Evolutionary conservation across 1,284 basidiomycete genomes (phyloP).

Genomic region (Ganoderma sp.): DNA sequence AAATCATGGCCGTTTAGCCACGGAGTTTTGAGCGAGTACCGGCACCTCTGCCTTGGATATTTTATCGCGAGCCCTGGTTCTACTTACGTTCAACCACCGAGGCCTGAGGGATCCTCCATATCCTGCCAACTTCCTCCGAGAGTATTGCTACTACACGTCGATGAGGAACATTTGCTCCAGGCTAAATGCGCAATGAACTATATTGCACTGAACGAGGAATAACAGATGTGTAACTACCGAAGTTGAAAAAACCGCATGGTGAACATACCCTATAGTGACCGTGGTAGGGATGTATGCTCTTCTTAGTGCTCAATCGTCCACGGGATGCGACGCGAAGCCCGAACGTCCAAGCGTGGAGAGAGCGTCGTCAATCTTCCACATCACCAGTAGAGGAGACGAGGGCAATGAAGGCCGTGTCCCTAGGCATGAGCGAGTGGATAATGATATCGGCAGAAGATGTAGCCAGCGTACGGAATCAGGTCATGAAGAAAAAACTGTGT

Average conservation of each 20-base stretch:
- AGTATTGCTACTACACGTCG: too few relatives aligned
- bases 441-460: neutral
- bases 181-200: too few relatives aligned
- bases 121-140: too few relatives aligned
- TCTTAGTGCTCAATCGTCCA: constrained; percentile 42
- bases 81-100: too few relatives aligned
- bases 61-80: too few relatives aligned
- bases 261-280: neutral
- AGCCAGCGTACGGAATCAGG: neutral
- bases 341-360: constrained; percentile 43
- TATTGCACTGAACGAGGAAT: neutral
- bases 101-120: too few relatives aligned
- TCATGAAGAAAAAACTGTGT: neutral
- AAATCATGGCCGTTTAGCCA: too few relatives aligned
- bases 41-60: too few relatives aligned
- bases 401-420: constrained; percentile 41
- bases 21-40: too few relatives aligned
- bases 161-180: too few relatives aligned
- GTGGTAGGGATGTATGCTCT: constrained; percentile 28
- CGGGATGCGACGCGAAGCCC: constrained; percentile 20
- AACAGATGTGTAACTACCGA: neutral
- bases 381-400: constrained; percentile 44
- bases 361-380: constrained; percentile 40
- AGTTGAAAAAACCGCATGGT: too few relatives aligned
- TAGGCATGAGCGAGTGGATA: constrained; percentile 42